phyloP scores from a whole-genome alignment of 257 asterid species.

The Paulownia fortunei region DNA sequence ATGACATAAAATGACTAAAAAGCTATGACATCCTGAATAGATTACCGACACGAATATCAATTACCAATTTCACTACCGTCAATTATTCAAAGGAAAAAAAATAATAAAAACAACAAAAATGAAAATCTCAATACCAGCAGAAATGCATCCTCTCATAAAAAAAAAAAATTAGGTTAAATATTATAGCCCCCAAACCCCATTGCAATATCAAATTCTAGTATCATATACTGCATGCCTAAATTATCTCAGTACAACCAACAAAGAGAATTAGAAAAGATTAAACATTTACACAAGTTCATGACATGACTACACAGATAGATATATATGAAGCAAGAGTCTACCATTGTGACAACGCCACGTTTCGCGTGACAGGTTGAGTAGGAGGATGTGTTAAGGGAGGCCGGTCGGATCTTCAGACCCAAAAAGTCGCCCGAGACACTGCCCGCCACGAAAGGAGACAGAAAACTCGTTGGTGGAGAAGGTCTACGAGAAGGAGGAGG shows the following conservation, averaged over 20 bases:
- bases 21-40: neutral
- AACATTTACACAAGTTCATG: neutral
- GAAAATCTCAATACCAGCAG: conserved; percentile 13
- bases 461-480: conserved; percentile 53
- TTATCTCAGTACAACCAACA: conserved; percentile 5
- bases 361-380: conserved; percentile 43
- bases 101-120: neutral
- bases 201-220: conserved; percentile 9
- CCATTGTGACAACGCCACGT: conserved; percentile 93
- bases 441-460: conserved; percentile 62
- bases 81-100: neutral
- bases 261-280: neutral
- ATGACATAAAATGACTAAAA: neutral
- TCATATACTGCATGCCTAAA: conserved; percentile 20
- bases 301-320: neutral
- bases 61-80: neutral
- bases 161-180: neutral
- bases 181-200: neutral
- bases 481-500: conserved; percentile 38
- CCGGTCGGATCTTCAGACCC: conserved; percentile 70
- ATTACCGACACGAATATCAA: neutral
- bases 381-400: conserved; percentile 58
- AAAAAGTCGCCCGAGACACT: conserved; percentile 58
- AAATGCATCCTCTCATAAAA: neutral
- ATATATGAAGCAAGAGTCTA: conserved; percentile 20